Evolutionary conservation across 2,329 filamentous ascomycete species (phyloP).

Genomic region (Neopestalotiopsis rosae): DNA sequence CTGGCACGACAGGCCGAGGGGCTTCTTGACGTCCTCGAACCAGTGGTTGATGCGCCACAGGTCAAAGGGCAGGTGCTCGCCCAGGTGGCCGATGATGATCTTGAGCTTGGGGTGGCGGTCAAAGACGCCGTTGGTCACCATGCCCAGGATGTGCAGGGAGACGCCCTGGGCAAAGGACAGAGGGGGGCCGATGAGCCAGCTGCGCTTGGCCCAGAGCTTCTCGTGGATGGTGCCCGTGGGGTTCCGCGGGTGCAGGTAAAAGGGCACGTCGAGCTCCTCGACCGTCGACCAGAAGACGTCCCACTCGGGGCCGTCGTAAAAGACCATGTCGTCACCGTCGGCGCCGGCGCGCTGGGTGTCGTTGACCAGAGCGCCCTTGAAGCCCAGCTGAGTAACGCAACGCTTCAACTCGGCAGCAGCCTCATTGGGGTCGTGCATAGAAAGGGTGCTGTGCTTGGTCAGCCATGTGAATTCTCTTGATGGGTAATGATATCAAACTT

Average conservation of each 20-base stretch:
- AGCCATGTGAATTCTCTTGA: neutral
- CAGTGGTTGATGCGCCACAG: slow-evolving; percentile 58
- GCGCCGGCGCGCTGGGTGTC: slow-evolving; percentile 63
- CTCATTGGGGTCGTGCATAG: slow-evolving; percentile 58
- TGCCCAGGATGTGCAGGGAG: slow-evolving; percentile 59
- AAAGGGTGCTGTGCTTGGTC: slow-evolving; percentile 35
- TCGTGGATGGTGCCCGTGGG: slow-evolving; percentile 62
- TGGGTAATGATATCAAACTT: neutral
- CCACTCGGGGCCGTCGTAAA: slow-evolving; percentile 67
- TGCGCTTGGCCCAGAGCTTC: slow-evolving; percentile 62
- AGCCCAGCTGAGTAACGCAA: slow-evolving; percentile 62
- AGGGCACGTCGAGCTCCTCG: slow-evolving; percentile 64
- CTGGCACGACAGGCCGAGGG: slow-evolving; percentile 52
- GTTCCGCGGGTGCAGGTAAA: slow-evolving; percentile 68
- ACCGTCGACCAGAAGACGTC: slow-evolving; percentile 66
- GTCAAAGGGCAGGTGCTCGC: slow-evolving; percentile 55
- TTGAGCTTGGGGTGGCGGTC: slow-evolving; percentile 52
- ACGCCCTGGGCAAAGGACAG: slow-evolving; percentile 65
- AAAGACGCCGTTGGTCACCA: slow-evolving; percentile 57
- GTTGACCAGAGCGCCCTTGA: slow-evolving; percentile 67
- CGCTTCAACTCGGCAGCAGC: slow-evolving; percentile 56
- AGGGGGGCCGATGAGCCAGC: slow-evolving; percentile 65
- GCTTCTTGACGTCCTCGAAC: slow-evolving; percentile 62
- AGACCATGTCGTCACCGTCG: slow-evolving; percentile 66
- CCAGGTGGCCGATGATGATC: slow-evolving; percentile 53